phyloP scores from a whole-genome alignment of 495 filamentous ascomycete genomes.

The Immersiella caudata region DNA sequence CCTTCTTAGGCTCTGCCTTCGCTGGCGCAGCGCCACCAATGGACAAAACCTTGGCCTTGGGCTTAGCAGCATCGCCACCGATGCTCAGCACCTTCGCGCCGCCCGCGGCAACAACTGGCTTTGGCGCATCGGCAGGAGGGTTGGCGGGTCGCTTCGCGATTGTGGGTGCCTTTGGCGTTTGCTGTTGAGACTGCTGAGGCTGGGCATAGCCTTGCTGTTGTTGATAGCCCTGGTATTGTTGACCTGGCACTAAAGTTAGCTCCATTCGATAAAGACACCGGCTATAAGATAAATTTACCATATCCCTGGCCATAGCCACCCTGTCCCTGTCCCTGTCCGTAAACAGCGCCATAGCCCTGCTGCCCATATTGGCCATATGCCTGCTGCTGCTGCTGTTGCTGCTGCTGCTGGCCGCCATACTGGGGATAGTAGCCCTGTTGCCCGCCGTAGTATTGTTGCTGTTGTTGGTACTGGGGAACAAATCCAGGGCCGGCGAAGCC shows the following conservation, averaged over 20 bases:
- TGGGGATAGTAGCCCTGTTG: constrained; percentile 57
- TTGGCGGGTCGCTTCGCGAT: constrained; percentile 68
- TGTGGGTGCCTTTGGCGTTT: constrained; percentile 58
- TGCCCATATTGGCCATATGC: constrained; percentile 57
- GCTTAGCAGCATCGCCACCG: constrained; percentile 49
- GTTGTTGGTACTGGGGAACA: constrained; percentile 52
- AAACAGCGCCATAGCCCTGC: constrained; percentile 50
- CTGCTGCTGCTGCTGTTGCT: too few relatives aligned
- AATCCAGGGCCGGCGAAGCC: constrained; percentile 54
- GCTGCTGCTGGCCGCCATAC: constrained; percentile 57
- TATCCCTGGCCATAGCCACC: constrained; percentile 65
- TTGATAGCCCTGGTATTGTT: constrained; percentile 43
- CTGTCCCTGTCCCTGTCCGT: constrained; percentile 37
- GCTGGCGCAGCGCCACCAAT: constrained; percentile 58
- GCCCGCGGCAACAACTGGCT: constrained; percentile 49
- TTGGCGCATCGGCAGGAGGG: constrained; percentile 46
- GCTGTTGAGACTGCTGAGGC: constrained; percentile 58
- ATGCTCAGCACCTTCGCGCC: constrained; percentile 59
- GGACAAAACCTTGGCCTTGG: constrained; percentile 63
- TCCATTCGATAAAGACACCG: constrained; percentile 30
- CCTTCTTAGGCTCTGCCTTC: constrained; percentile 37
- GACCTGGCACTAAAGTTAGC: constrained; percentile 45
- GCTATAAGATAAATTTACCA: constrained; percentile 40
- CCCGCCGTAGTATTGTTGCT: constrained; percentile 51
- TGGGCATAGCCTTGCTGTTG: constrained; percentile 44